Conservation (phyloP, 2,329 filamentous ascomycete species). For the Phialophora expanda region DNA sequence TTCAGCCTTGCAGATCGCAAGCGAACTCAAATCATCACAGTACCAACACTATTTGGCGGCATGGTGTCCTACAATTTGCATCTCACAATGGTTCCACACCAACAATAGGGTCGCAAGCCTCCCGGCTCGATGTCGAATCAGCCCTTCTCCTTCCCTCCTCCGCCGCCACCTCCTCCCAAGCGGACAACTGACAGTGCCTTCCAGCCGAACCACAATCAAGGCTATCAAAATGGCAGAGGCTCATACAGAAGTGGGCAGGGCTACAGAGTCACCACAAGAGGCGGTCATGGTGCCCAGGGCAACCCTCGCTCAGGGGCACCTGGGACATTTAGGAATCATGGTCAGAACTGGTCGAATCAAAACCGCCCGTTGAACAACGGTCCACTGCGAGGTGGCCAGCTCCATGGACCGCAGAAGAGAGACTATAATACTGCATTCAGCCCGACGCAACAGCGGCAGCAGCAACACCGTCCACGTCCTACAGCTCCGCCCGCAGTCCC, state of each 20-base stretch:
- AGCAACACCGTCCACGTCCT: constrained; percentile 29
- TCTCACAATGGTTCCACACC: background rate
- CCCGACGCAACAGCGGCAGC: background rate
- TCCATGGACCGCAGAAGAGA: constrained; percentile 35
- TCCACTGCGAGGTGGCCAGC: constrained; percentile 4
- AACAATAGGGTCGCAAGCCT: background rate
- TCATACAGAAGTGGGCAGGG: constrained; percentile 23
- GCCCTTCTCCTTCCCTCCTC: constrained; percentile 55
- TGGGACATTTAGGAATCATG: constrained; percentile 2
- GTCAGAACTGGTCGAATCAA: constrained; percentile 13
- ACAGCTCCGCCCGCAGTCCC: constrained; percentile 38
- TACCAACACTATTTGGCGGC: background rate
- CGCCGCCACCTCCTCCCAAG: constrained; percentile 50
- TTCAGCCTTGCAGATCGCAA: constrained; percentile 11
- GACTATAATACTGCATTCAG: constrained; percentile 39
- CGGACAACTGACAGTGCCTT: constrained; percentile 18
- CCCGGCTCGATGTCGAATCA: constrained; percentile 39
- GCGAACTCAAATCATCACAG: background rate
- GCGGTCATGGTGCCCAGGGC: constrained; percentile 25
- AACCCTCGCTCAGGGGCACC: background rate
- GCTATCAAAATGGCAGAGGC: constrained; percentile 27
- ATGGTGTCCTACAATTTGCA: background rate
- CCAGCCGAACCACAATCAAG: constrained; percentile 19
- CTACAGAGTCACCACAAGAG: constrained; percentile 24
- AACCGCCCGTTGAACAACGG: constrained; percentile 14